Base-by-base conservation (phyloP, 2,329 filamentous ascomycete species). In the Trichoderma afroharzianum region DNA sequence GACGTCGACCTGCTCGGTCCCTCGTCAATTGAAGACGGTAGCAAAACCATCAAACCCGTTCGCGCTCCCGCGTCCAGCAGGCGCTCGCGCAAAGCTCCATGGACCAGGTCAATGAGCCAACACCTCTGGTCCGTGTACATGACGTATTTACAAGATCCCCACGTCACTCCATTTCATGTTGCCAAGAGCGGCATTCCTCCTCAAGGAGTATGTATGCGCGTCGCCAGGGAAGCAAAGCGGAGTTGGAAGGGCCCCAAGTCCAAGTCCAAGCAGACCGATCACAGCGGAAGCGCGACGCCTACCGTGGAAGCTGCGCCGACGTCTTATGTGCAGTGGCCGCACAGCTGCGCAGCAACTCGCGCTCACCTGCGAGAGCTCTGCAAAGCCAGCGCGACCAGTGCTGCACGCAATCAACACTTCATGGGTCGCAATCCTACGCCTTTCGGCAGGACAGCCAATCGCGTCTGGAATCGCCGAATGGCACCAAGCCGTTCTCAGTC, bases 81-180 rank as follows among this genome's bases (percentile, higher is more conserved):
- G 33, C 62, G 63, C 32, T 57, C 68, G 63, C 72, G 87, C 72
- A 88, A 86, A 77, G 87, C 87, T 1, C 85, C 85, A 0, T 92
- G 90, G 90, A 91, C 89, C 5, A 87, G 86, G 73, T 85, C 88
- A 21, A 91, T 92, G 88, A 89, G 84, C 80, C 82, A 87, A 14
- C 90, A 92, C 75, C 80, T 92, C 11, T 92, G 90, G 90, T 85
- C 87, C 6, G 90, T 88, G 1, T 92, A 91, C 76, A 81, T 87
- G 71, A 81, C 90, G 67, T 92, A 92, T 75, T 81, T 92, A 53
- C 88, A 90, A 77, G 90, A 92, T 75, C 89, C 90, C 59, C 89
- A 88, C 63, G 88, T 91, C 3, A 92, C 90, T 1, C 90, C 90
- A 0, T 88, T 92, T 73, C 86, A 88, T 66, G 84, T 90, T 70